These are phyloP conservation scores for Metschnikowia kunwiensis DNA, from an alignment of 805 yeast species.

Conservation along the genomic window DNA sequence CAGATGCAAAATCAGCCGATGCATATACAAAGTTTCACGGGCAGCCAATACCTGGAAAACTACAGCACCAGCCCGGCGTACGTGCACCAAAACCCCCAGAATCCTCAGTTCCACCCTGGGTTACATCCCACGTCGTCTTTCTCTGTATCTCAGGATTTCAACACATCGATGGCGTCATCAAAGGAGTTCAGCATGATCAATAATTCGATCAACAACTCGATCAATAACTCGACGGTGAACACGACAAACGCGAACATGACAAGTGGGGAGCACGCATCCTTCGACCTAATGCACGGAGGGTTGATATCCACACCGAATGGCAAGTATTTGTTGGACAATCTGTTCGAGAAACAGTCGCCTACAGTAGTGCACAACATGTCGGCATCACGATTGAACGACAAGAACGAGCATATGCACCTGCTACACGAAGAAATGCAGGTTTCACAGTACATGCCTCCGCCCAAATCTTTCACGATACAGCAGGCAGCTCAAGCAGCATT, in stretches of 20 bases:
- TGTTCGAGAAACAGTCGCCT: constrained; percentile 37
- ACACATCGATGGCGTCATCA: constrained; percentile 20
- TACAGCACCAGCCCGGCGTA: not conserved
- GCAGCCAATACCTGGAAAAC: not conserved
- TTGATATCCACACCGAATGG: constrained; percentile 40
- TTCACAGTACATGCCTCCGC: constrained; percentile 29
- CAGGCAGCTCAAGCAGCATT: constrained; percentile 14
- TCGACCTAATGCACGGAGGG: constrained; percentile 35
- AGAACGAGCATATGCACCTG: constrained; percentile 1
- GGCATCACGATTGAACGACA: constrained; percentile 2
- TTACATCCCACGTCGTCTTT: constrained; percentile 7
- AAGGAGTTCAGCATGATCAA: constrained; percentile 31
- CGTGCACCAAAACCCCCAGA: not conserved
- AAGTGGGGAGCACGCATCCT: constrained; percentile 39
- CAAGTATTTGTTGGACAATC: constrained; percentile 37
- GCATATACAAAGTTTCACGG: too few species aligned
- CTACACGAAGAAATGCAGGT: not conserved
- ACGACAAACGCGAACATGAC: constrained; percentile 31
- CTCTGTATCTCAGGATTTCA: constrained; percentile 16
- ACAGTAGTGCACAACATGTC: constrained; percentile 3
- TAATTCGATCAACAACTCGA: constrained; percentile 28
- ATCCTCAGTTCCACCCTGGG: constrained; percentile 1
- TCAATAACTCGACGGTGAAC: constrained; percentile 26
- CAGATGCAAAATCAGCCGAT: not conserved
- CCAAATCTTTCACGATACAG: constrained; percentile 18